phyloP scores from a whole-genome alignment of 2,329 filamentous ascomycete species.

The Chaetomium sp. region DNA sequence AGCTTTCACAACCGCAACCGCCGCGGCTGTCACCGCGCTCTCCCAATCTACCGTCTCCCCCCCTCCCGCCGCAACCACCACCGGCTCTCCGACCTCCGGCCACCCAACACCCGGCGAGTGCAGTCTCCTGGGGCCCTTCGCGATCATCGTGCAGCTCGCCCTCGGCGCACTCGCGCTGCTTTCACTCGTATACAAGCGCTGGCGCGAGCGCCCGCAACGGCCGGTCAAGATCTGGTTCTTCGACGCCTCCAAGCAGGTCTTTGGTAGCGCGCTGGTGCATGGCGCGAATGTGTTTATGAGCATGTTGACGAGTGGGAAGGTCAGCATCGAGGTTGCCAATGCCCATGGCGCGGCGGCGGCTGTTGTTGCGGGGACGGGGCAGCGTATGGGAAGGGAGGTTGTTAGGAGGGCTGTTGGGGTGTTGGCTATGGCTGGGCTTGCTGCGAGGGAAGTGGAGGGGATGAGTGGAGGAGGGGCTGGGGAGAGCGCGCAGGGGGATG shows the following conservation, averaged over 20 bases:
- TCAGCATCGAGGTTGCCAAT: constrained; percentile 50
- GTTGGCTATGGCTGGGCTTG: too few species aligned
- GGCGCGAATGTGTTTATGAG: constrained; percentile 93
- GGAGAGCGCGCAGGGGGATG: constrained; percentile 37
- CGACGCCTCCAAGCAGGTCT: constrained; percentile 94
- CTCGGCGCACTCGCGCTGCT: constrained; percentile 77
- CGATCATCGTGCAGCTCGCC: constrained; percentile 80
- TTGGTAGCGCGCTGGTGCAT: constrained; percentile 86
- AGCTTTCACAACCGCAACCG: neutral
- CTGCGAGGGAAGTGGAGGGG: constrained; percentile 17
- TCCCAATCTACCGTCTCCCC: neutral
- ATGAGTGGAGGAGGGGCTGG: constrained; percentile 32
- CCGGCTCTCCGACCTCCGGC: constrained; percentile 9
- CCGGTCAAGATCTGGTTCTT: constrained; percentile 97
- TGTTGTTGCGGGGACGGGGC: constrained; percentile 2
- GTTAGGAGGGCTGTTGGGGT: constrained; percentile 3
- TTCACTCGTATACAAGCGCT: constrained; percentile 87
- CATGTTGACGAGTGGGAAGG: constrained; percentile 83
- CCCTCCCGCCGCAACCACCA: neutral
- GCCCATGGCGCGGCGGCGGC: constrained; percentile 17
- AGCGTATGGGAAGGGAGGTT: constrained; percentile 12
- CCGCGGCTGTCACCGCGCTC: neutral
- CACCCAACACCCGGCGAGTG: constrained; percentile 51
- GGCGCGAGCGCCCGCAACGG: constrained; percentile 83
- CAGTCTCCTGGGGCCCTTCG: constrained; percentile 81